Evolutionary conservation across 805 yeast genomes (phyloP).

Genomic region (Cyberlindnera misumaiensis): DNA sequence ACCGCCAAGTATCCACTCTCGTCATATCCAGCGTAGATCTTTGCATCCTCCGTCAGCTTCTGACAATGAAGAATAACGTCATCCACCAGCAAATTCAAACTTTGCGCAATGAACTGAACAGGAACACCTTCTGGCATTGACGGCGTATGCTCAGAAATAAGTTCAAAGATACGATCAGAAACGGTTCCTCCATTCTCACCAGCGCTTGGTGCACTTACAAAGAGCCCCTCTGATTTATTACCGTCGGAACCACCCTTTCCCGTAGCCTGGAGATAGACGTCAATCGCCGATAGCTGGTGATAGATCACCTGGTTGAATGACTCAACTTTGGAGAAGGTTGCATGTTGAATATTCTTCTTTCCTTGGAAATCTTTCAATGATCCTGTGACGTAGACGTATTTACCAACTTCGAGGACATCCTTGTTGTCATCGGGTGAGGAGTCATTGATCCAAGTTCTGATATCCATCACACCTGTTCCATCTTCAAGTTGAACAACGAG

Average conservation of each 20-base stretch:
- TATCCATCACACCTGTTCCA: conserved; percentile 64
- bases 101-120: conserved; percentile 50
- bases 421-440: conserved; percentile 23
- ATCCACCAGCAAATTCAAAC: conserved; percentile 41
- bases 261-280: conserved; percentile 47
- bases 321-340: conserved; percentile 47
- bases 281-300: conserved; percentile 60
- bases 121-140: conserved; percentile 77
- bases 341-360: conserved; percentile 58
- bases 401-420: conserved; percentile 36
- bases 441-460: conserved; percentile 58
- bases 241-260: conserved; percentile 28
- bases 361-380: conserved; percentile 53
- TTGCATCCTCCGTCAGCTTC: conserved; percentile 59
- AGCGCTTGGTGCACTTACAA: conserved; percentile 35
- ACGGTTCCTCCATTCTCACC: conserved; percentile 24
- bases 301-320: conserved; percentile 65
- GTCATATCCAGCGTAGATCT: conserved; percentile 61
- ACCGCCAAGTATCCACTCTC: conserved; percentile 55
- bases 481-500: conserved; percentile 61
- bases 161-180: conserved; percentile 41
- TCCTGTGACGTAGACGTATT: conserved; percentile 56
- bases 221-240: conserved; percentile 23
- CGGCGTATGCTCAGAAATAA: conserved; percentile 43
- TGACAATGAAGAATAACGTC: conserved; percentile 45